Base-by-base conservation (phyloP, 192 early-diverging fungal genomes). In the Podila epicladia region DNA sequence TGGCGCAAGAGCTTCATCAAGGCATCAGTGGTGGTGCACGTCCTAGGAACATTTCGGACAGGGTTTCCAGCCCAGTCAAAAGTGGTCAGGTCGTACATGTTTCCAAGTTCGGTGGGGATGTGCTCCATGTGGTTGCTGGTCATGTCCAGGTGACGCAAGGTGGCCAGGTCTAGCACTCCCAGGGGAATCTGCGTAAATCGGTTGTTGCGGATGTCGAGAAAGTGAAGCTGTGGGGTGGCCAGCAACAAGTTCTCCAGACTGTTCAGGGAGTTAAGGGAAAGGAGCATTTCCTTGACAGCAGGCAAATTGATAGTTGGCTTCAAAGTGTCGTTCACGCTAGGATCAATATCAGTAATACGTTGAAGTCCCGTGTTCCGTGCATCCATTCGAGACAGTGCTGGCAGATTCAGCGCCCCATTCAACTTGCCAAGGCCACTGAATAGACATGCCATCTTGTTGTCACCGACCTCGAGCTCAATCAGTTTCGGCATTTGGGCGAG, bases 41-140 rank as follows among this genome's bases (percentile, higher is more conserved):
- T 71, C 24, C 79, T 75, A 9, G 85, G 75, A 11, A 80, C 65
- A 45, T 86, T 82, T 22, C 79, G 70, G 31, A 88, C 55, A 26
- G 85, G 87, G 48, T 90, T 90, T 5, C 87, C 87, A 57, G 86
- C 83, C 82, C 85, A 90, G 4, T 64, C 60, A 53, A 90, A 79
- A 12, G 79, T 75, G 9, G 79, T 82, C 37, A 90, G 64, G 55
- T 85, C 60, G 29, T 64, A n/a, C 55, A 90, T 73, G 35, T 63
- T 59, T 15, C 89, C 87, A 22, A 90, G 65, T 38, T 85, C 83
- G 11, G 72, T 49, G 17, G 86, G 83, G 20, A 90, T 75, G 41
- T 31, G 28, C 33, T 74, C 73, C 62, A 90, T 66, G 17, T 73
- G 70, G 71, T 90, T 90, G 65, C 67, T 77, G 9, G 86, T 58